Evolutionary conservation across 2,329 filamentous ascomycete genomes (phyloP).

Genomic region (Aspergillus amoenus): DNA sequence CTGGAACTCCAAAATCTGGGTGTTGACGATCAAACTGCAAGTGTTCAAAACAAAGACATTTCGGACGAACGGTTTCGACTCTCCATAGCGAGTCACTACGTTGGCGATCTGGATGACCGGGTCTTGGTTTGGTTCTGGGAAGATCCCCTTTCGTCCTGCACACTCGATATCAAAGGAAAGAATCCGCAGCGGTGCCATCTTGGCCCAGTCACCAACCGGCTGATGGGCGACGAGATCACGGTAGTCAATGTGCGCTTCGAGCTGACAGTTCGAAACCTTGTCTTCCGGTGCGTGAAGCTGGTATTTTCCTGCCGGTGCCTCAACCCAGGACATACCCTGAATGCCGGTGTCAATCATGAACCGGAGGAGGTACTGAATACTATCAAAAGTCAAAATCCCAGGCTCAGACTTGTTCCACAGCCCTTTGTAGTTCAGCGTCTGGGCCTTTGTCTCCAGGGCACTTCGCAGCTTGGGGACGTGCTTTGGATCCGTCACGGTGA

Average conservation of each 20-base stretch:
- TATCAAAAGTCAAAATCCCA: conserved; percentile 89
- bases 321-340: conserved; percentile 96
- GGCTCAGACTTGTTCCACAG: conserved; percentile 73
- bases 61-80: conserved; percentile 89
- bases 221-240: conserved; percentile 81
- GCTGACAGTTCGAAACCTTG: conserved; percentile 90
- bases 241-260: conserved; percentile 85
- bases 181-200: conserved; percentile 91
- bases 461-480: conserved; percentile 73
- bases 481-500: conserved; percentile 88
- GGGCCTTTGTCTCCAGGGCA: conserved; percentile 66
- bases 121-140: conserved; percentile 87
- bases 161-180: conserved; percentile 99
- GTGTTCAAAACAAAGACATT: conserved; percentile 96
- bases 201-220: conserved; percentile 91
- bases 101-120: conserved; percentile 98
- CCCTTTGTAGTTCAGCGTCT: conserved; percentile 79
- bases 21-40: conserved; percentile 91
- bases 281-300: conserved; percentile 64
- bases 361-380: conserved; percentile 87
- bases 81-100: conserved; percentile 89
- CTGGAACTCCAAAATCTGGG: conserved; percentile 81
- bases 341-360: conserved; percentile 99
- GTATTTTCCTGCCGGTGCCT: conserved; percentile 74
- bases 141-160: conserved; percentile 94